phyloP scores from a whole-genome alignment of 768 basidiomycete genomes.

The Favolaschia claudopus region DNA sequence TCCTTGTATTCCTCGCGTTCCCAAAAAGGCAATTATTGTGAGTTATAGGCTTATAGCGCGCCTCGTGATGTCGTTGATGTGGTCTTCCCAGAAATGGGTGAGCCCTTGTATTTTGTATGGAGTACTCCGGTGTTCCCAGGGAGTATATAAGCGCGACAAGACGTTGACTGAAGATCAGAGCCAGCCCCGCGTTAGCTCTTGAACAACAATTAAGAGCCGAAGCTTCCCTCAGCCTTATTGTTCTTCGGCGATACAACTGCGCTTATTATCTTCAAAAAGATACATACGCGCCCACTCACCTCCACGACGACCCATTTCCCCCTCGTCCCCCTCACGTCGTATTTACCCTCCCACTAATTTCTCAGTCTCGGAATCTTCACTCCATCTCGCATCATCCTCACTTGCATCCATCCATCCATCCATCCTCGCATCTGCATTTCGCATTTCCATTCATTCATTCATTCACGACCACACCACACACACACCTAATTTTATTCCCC shows the following conservation, averaged over 20 bases:
- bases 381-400: constrained; percentile 15
- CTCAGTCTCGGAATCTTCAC: constrained; percentile 6
- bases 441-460: constrained; percentile 3
- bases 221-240: constrained; percentile 19
- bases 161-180: constrained; percentile 6
- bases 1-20: not conserved
- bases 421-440: not conserved
- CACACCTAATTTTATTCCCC: constrained; percentile 17
- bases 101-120: constrained; percentile 9
- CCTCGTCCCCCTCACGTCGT: constrained; percentile 11
- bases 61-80: not conserved
- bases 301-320: not conserved
- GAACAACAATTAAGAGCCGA: constrained; percentile 18
- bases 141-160: constrained; percentile 17
- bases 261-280: constrained; percentile 21
- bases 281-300: constrained; percentile 24
- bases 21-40: constrained; percentile 8
- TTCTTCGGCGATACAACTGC: not conserved
- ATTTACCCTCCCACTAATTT: constrained; percentile 16
- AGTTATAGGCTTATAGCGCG: not conserved
- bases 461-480: constrained; percentile 24
- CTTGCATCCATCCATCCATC: too few species aligned
- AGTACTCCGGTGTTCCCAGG: not conserved
- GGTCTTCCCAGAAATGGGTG: not conserved
- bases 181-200: constrained; percentile 12